Base-by-base conservation (phyloP, 352 stramenopile species). In the Globisporangium cystogenes region DNA sequence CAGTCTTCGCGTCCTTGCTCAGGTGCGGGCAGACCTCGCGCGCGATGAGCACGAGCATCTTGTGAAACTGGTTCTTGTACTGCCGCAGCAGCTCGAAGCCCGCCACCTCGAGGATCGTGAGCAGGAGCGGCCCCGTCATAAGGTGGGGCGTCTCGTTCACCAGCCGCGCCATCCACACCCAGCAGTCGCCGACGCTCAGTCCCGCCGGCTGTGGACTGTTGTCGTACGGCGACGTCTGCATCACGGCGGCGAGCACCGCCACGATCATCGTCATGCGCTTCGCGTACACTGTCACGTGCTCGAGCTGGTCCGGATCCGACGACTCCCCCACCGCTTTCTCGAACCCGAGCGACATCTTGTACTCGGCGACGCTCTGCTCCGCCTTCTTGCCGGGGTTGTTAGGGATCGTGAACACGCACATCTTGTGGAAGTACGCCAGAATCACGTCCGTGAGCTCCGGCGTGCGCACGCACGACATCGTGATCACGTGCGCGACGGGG, bases 51-150 rank as follows among this genome's bases (percentile, higher is more conserved):
- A 84, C 64, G 24, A 92, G 55, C 23, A 90, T 47, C 50, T 92
- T 90, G 65, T 89, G 82, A 55, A 92, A 90, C 53, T 92, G 78
- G 7, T 69, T 70, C 62, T 81, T 85, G 70, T 89, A 92, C 33
- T 64, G 61, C 10, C 67, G 70, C 10, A 73, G 57, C 15, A 90
- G 57, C 59, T 90, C 82, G 57, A 76, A 90, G 39, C 82, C 75
- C 1, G 78, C 76, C 23, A 90, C 76, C 76, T 92, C 82, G 35
- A 92, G 63, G 55, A 92, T 86, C 39, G 79, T 89, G 33, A 90
- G 74, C 42, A 81, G 58, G 7, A 92, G 47, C 31, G 78, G 64
- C 2, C 68, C 82, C 23, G 82, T 89, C 65, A 92, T 85, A 50
- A 89, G 62, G 58, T 90, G 67, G 1, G 72, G 74, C n/a, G 75